These are phyloP conservation scores for Cladophialophora bantiana DNA, from an alignment of 2,329 filamentous ascomycete species.

Conservation along the genomic window DNA sequence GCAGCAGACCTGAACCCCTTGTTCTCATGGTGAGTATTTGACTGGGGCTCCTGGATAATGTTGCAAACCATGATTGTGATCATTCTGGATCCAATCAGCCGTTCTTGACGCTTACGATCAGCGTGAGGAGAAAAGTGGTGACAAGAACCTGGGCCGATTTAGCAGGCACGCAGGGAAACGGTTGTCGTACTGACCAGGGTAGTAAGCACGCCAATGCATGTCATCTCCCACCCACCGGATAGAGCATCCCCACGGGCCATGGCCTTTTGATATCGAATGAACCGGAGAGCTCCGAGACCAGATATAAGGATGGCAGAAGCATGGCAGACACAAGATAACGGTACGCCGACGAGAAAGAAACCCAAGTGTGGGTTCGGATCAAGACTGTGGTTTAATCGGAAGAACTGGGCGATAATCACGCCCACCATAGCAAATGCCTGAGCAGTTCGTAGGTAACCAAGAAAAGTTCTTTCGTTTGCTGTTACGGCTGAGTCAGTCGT, in stretches of 20 bases:
- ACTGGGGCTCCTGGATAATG: background rate
- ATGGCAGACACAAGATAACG: slow-evolving; percentile 54
- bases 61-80: background rate
- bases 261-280: slow-evolving; percentile 63
- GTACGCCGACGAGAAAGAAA: slow-evolving; percentile 38
- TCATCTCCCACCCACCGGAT: slow-evolving; percentile 38
- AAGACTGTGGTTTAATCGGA: slow-evolving; percentile 32
- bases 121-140: slow-evolving; percentile 30
- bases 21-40: background rate
- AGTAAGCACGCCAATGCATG: slow-evolving; percentile 29
- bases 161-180: slow-evolving; percentile 8
- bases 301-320: slow-evolving; percentile 54
- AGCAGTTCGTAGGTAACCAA: slow-evolving; percentile 38
- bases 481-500: background rate
- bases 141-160: slow-evolving; percentile 31
- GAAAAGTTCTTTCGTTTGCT: slow-evolving; percentile 39
- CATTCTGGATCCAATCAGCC: slow-evolving; percentile 13
- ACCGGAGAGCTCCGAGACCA: slow-evolving; percentile 59
- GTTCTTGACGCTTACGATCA: slow-evolving; percentile 31
- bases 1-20: background rate
- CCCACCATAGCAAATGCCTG: slow-evolving; percentile 38
- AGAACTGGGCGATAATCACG: slow-evolving; percentile 36
- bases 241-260: slow-evolving; percentile 46
- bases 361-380: slow-evolving; percentile 34
- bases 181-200: slow-evolving; percentile 27